Base-by-base conservation (phyloP, 441 rosid species). In the Populus trichocarpa region DNA sequence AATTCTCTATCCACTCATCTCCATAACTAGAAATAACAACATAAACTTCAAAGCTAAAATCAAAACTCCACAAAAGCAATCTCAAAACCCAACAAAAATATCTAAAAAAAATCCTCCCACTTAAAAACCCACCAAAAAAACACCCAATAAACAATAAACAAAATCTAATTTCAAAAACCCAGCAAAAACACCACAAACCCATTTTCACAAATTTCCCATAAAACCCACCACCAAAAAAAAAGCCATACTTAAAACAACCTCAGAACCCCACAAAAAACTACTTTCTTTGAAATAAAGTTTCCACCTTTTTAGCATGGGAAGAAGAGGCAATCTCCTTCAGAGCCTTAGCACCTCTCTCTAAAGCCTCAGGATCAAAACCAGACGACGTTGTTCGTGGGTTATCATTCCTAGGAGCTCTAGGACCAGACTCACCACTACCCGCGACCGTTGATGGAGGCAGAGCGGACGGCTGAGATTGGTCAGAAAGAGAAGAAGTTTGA, bases 311-410 rank as follows among this genome's bases (percentile, higher is more conserved):
- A 33, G 95, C 91, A 78, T 93, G 83, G 79, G 92, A 70, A 65
- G 98, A 94, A 11, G 78, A 77, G 70, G 79, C 84, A 81, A 96
- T 96, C 83, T 93, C 92, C 77, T 80, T 86, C 85, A 94, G 83
- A 42, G 96, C 93, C 84, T 88, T 81, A 30, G 91, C 99, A 10
- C 98, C 98, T 36, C 93, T 89, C 83, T 94, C 99, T 64, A 96
- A 83, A 8, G 99, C 93, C 88, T 92, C 93, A 2, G 98, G 99
- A 80, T 96, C 96, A 65, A 96, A 93, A 11, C 99, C 99, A 59
- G 97, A 87, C 2, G 99, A 91, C 7, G 92, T 85, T 5, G 99
- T 96, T 87, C 98, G 87, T 25, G 99, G 97, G 70, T 90, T 84
- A 77, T 90, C 90, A 80, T 91, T 96, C 70, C 94, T 84, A 40